phyloP scores from a whole-genome alignment of 2,329 filamentous ascomycete genomes.

The Colletotrichum eremochloae region DNA sequence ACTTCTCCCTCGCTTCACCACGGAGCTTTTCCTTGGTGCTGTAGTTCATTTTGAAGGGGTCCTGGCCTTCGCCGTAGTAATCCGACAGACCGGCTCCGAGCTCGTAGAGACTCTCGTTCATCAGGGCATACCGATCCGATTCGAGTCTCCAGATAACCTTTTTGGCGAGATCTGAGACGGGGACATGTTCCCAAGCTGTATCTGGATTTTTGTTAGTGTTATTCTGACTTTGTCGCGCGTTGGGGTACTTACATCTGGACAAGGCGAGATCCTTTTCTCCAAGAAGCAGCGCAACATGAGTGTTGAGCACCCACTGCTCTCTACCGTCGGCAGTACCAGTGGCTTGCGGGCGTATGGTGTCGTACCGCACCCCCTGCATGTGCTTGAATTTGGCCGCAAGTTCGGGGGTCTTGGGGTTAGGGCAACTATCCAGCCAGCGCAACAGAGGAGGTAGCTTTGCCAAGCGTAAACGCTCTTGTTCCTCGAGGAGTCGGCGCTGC shows the following conservation, averaged over 20 bases:
- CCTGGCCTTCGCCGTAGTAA: slow-evolving; percentile 62
- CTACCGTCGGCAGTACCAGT: slow-evolving; percentile 68
- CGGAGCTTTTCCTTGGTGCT: slow-evolving; percentile 61
- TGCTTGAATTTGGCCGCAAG: slow-evolving; percentile 68
- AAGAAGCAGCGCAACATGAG: slow-evolving; percentile 72
- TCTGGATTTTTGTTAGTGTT: slow-evolving; percentile 54
- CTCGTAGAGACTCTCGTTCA: slow-evolving; percentile 62
- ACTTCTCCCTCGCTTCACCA: slow-evolving; percentile 64
- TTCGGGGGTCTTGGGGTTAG: slow-evolving; percentile 64
- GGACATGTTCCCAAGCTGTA: slow-evolving; percentile 69
- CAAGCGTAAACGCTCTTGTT: slow-evolving; percentile 66
- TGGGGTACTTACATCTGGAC: slow-evolving; percentile 66
- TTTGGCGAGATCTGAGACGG: slow-evolving; percentile 68
- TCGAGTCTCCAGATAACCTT: slow-evolving; percentile 71
- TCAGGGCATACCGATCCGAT: slow-evolving; percentile 68
- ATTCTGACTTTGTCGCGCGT: too few relatives aligned
- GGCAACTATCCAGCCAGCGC: slow-evolving; percentile 69
- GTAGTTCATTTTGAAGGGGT: slow-evolving; percentile 60
- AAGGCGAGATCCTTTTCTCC: slow-evolving; percentile 74
- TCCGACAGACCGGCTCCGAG: slow-evolving; percentile 66
- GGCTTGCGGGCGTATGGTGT: slow-evolving; percentile 69
- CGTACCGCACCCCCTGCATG: slow-evolving; percentile 73
- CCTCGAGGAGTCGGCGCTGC: slow-evolving; percentile 63
- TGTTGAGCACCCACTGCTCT: slow-evolving; percentile 76
- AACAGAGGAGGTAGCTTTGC: slow-evolving; percentile 71